Percentiles rank a stretch among this genome's conserved stretches.
Conservation (phyloP, 805 yeast genomes). For the Wickerhamomyces hampshirensis region DNA sequence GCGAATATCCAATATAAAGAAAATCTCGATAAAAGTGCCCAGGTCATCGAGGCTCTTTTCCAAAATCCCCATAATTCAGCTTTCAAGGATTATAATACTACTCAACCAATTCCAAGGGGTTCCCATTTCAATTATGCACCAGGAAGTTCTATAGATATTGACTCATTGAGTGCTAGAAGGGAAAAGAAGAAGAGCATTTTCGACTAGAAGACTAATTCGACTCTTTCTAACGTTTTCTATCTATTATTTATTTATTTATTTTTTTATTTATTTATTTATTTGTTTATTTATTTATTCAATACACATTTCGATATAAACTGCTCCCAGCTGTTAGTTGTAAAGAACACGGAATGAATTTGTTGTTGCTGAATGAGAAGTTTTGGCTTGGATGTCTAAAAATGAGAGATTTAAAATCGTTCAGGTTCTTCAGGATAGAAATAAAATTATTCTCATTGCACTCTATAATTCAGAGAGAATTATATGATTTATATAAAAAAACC, state of each 20-base stretch:
- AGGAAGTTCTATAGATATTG: slow-evolving; percentile 8
- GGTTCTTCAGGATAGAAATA: no score
- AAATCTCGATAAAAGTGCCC: slow-evolving; percentile 6
- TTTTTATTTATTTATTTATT: slow-evolving; percentile 7
- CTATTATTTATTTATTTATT: slow-evolving; percentile 4
- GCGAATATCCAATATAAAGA: slow-evolving; percentile 10
- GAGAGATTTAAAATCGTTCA: no score
- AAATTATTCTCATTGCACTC: no score
- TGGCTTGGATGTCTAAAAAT: no score
- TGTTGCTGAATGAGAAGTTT: no score
- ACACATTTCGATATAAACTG: no score
- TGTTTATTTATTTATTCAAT: no score
- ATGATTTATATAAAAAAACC: no score
- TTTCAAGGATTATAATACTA: slow-evolving; percentile 9
- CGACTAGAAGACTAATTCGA: no score
- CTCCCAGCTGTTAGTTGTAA: no score
- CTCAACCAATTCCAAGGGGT: slow-evolving; percentile 12
- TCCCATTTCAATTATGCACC: slow-evolving; percentile 17
- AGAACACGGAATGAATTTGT: no score
- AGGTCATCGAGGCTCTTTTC: slow-evolving; percentile 11
- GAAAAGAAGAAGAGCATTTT: slow-evolving; percentile 11
- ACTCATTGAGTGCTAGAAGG: slow-evolving; percentile 16
- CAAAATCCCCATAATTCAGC: slow-evolving; percentile 7
- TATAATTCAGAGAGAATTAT: no score
- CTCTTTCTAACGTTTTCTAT: neutral